Base-by-base conservation (phyloP, 257 asterid genomes). In the Primulina eburnea region DNA sequence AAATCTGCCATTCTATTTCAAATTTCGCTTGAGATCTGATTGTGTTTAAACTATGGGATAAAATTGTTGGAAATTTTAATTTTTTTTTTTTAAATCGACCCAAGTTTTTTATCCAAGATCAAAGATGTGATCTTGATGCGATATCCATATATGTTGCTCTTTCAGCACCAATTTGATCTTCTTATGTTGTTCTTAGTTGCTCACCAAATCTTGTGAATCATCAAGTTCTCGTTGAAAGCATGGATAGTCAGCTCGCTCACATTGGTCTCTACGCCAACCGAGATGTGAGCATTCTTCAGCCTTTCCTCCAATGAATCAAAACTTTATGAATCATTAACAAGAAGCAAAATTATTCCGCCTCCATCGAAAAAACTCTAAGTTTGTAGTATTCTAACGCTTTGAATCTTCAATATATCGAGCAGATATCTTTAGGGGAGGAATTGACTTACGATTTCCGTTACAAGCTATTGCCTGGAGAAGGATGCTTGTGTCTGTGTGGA, bases 161-260 rank as follows among this genome's bases (percentile, higher is more conserved):
- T 56, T 40, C 38, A 12, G 64, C 55, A 33, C 63, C 71, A 59
- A 73, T 78, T 71, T 71, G 69, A 24, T 64, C 14, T 38, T 62
- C 29, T 17, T 38, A 29, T 78, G 21, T 74, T 77, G 73, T 73
- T 73, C 32, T 60, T 83, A 94, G 99, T 78, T 94, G 99, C 90
- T 88, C 85, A 33, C 89, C 98, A 7, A 94, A 94, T 83, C 95
- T 94, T 29, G 84, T 84, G 83, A 89, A 88, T 75, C 91, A 89
- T 80, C 99, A 91, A 92, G 99, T 91, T 81, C 86, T 94, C 30
- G 89, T 94, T 61, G 99, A 91, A 71, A 92, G 94, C 86, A 94
- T 91, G 98, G 98, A 94, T 65, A 82, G 88, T 82, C 92, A 82
- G 79, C 92, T 88, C 34, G 88, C 99, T 2, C 99, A 85, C 68